These are phyloP conservation scores for Annona cherimola DNA, from an alignment of 164 flowering plant species.

Conservation along the genomic window DNA sequence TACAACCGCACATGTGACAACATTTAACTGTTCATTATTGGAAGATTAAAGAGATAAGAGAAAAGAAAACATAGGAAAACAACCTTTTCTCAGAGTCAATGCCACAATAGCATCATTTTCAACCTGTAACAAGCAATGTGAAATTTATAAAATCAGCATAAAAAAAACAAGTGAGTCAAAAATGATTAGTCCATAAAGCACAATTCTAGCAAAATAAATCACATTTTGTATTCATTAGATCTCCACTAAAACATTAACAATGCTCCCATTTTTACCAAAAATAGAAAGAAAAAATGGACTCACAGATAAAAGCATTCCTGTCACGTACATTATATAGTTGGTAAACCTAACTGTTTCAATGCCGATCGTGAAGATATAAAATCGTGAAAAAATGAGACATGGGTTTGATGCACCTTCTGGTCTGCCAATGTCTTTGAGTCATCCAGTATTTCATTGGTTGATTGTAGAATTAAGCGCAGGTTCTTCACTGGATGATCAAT, in stretches of 20 bases:
- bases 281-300: too few species aligned
- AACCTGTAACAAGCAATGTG: conserved; percentile 49
- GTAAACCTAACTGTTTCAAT: not conserved
- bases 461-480: conserved; percentile 64
- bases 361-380: not conserved
- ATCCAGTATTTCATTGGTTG: conserved; percentile 55
- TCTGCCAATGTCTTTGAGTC: conserved; percentile 90
- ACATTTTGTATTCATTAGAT: too few species aligned
- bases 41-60: not conserved
- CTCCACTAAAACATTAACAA: not conserved
- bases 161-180: not conserved
- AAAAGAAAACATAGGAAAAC: conserved; percentile 1
- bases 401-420: conserved; percentile 50
- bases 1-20: not conserved
- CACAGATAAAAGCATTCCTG: too few species aligned
- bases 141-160: not conserved
- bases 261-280: not conserved
- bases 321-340: too few species aligned
- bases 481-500: conserved; percentile 65
- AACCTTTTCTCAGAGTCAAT: conserved; percentile 83
- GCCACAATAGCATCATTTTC: conserved; percentile 97
- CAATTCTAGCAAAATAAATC: too few species aligned
- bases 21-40: not conserved
- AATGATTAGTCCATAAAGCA: too few species aligned
- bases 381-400: not conserved